A percentile compares a stretch with the other conserved stretches of the same genome.
phyloP scores from a whole-genome alignment of 2,329 filamentous ascomycete species.

The Polychaeton citri region DNA sequence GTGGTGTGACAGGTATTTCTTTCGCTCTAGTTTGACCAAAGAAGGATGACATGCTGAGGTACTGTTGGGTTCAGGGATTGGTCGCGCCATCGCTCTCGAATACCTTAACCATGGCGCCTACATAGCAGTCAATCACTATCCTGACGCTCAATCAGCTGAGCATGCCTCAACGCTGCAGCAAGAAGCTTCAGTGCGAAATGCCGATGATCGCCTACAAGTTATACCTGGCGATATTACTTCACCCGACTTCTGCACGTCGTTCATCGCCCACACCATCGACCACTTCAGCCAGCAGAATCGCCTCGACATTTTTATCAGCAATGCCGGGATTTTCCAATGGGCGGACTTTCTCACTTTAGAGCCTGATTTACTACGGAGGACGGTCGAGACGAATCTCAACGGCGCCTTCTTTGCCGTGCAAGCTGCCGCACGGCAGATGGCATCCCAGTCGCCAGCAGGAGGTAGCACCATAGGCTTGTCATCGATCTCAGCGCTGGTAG shows the following conservation, averaged over 20 bases:
- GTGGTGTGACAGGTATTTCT: conserved; percentile 59
- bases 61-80: conserved; percentile 52
- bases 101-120: conserved; percentile 66
- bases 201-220: conserved; percentile 10
- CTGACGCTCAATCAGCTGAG: conserved; percentile 34
- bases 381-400: conserved; percentile 67
- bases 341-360: conserved; percentile 63
- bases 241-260: conserved; percentile 53
- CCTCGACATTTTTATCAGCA: conserved; percentile 62
- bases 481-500: conserved; percentile 62
- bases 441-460: conserved; percentile 43
- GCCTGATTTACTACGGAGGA: conserved; percentile 54
- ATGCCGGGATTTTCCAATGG: conserved; percentile 81
- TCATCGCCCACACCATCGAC: conserved; percentile 54
- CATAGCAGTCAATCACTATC: conserved; percentile 71
- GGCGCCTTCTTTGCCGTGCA: conserved; percentile 83
- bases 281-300: conserved; percentile 32
- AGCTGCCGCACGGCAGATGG: conserved; percentile 75
- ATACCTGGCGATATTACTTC: conserved; percentile 66
- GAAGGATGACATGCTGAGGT: too few species aligned
- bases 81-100: conserved; percentile 68
- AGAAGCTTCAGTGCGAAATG: conserved; percentile 33
- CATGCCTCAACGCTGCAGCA: conserved; percentile 21
- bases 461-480: conserved; percentile 70
- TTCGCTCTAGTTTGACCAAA: too few species aligned